phyloP scores from a whole-genome alignment of 352 stramenopile species.

The Globisporangium solare region DNA sequence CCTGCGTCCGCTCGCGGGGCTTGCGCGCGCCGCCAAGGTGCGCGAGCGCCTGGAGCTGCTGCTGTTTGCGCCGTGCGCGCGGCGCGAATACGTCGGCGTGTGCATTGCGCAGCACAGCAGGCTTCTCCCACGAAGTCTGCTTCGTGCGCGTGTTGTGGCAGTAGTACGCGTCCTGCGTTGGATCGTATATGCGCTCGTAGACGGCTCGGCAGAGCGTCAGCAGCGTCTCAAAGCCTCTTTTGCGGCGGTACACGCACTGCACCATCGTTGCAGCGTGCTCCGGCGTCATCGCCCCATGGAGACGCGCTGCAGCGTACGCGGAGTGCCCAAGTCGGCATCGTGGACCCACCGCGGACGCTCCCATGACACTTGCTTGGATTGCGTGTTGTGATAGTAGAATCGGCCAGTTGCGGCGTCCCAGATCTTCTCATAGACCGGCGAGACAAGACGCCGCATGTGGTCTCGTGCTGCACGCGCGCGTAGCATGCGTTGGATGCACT shows the following conservation, averaged over 20 bases:
- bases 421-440: constrained; percentile 78
- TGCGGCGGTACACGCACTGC: constrained; percentile 47
- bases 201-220: constrained; percentile 40
- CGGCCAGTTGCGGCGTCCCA: constrained; percentile 40
- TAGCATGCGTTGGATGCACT: constrained; percentile 50
- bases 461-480: constrained; percentile 42
- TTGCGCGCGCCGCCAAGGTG: too few relatives aligned
- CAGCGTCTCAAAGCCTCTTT: constrained; percentile 38
- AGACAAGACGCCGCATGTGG: constrained; percentile 54
- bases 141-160: constrained; percentile 81
- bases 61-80: constrained; percentile 36
- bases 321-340: constrained; percentile 58
- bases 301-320: constrained; percentile 28
- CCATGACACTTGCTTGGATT: constrained; percentile 66
- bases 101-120: constrained; percentile 34
- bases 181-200: constrained; percentile 73
- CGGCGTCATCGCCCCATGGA: constrained; percentile 18
- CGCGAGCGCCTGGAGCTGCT: constrained; percentile 1
- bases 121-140: constrained; percentile 65
- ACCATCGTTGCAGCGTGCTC: constrained; percentile 46
- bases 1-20: constrained; percentile 35
- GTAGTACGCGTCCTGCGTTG: constrained; percentile 44
- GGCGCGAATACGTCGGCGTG: constrained; percentile 47
- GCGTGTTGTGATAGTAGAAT: constrained; percentile 83
- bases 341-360: constrained; percentile 57